These are phyloP conservation scores for Abrus precatorius DNA, from an alignment of 306 rosid genomes.

Conservation along the genomic window DNA sequence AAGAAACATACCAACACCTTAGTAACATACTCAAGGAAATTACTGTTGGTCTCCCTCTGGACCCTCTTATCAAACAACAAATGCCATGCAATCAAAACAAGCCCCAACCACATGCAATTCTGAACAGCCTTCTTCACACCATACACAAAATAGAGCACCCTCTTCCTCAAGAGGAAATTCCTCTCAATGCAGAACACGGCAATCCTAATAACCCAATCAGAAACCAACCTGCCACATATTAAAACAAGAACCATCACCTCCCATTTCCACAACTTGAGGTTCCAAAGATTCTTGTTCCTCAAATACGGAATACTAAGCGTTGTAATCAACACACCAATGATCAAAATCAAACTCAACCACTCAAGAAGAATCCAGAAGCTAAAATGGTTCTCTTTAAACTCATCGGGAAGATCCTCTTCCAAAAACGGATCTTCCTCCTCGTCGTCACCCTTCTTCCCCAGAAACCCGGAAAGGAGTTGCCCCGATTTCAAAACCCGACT, in stretches of 20 bases:
- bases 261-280: conserved; percentile 84
- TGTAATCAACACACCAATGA: conserved; percentile 57
- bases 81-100: conserved; percentile 82
- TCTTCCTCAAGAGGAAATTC: conserved; percentile 78
- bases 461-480: conserved; percentile 63
- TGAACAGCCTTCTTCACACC: conserved; percentile 81
- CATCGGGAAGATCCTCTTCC: conserved; percentile 78
- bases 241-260: conserved; percentile 75
- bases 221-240: conserved; percentile 85
- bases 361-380: conserved; percentile 61
- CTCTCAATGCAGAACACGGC: conserved; percentile 76
- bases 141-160: conserved; percentile 83
- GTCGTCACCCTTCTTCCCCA: conserved; percentile 57
- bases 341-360: conserved; percentile 75
- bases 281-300: conserved; percentile 61
- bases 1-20: conserved; percentile 74
- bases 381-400: conserved; percentile 55
- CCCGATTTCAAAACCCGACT: conserved; percentile 63
- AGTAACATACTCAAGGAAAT: conserved; percentile 54
- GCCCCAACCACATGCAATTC: conserved; percentile 84
- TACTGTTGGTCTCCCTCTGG: conserved; percentile 59
- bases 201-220: conserved; percentile 76
- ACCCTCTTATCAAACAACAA: conserved; percentile 76
- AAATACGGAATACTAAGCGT: conserved; percentile 56
- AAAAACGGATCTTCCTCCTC: conserved; percentile 80